Conservation (phyloP, 805 yeast genomes). For the Candida pini region DNA sequence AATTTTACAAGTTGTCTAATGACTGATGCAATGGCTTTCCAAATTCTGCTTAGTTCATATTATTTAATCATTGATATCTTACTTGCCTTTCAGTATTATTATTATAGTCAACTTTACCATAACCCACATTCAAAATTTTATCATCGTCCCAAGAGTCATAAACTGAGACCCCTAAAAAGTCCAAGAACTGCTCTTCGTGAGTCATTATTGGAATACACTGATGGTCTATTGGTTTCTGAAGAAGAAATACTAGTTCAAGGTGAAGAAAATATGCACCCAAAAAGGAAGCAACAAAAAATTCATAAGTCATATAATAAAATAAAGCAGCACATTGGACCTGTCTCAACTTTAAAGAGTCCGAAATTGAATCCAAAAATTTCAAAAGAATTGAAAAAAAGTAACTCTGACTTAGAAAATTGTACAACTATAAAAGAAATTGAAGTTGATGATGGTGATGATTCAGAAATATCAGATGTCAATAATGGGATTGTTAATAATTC, state of each 20-base stretch:
- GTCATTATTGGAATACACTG: slow-evolving; percentile 10
- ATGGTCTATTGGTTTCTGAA: not conserved
- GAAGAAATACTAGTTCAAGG: slow-evolving; percentile 1
- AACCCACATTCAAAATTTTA: slow-evolving; percentile 29
- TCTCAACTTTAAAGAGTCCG: slow-evolving; percentile 1
- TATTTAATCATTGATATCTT: slow-evolving; percentile 45
- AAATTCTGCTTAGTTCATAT: slow-evolving; percentile 39
- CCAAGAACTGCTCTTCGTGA: slow-evolving; percentile 21
- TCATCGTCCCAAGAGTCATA: slow-evolving; percentile 14
- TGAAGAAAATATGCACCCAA: not conserved
- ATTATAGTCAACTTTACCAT: slow-evolving; percentile 37
- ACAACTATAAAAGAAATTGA: too few relatives aligned
- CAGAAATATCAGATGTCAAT: not conserved
- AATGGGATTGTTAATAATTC: slow-evolving; percentile 3
- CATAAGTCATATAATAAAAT: too few relatives aligned
- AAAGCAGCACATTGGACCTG: slow-evolving; percentile 5
- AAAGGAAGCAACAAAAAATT: not conserved
- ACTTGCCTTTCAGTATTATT: slow-evolving; percentile 41
- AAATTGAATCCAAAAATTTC: not conserved
- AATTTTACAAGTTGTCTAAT: slow-evolving; percentile 45
- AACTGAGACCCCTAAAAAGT: slow-evolving; percentile 12
- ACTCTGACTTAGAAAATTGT: too few relatives aligned
- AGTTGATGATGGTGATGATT: not conserved
- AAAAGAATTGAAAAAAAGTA: too few relatives aligned
- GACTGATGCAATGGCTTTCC: slow-evolving; percentile 44